These are phyloP conservation scores for Vanrija pseudolonga DNA, from an alignment of 1,284 basidiomycete species.

Conservation along the genomic window DNA sequence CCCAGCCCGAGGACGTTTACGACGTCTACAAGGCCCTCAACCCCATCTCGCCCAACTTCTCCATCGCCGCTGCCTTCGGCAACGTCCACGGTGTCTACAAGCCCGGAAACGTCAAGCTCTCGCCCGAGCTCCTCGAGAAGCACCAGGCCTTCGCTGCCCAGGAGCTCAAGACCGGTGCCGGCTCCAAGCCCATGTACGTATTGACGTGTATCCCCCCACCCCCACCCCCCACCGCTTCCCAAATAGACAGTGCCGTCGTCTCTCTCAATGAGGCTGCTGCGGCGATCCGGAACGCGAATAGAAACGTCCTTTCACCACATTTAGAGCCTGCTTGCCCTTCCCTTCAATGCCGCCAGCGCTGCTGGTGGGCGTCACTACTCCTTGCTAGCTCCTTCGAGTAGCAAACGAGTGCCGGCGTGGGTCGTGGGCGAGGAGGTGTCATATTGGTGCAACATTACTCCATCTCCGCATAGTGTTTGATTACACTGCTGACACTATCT, in stretches of 20 bases:
- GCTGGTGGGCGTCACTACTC: conserved; percentile 16
- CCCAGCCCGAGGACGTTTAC: conserved; percentile 94
- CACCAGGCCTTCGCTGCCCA: conserved; percentile 78
- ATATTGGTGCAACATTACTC: conserved; percentile 40
- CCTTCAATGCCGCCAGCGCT: conserved; percentile 26
- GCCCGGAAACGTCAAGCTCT: conserved; percentile 87
- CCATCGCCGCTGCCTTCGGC: conserved; percentile 86
- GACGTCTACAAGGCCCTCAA: conserved; percentile 83
- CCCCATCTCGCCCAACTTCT: conserved; percentile 89
- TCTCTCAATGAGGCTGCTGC: conserved; percentile 34
- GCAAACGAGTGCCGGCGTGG: conserved; percentile 21
- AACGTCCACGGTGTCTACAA: conserved; percentile 97
- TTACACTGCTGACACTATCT: conserved; percentile 9
- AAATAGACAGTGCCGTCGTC: conserved; percentile 46
- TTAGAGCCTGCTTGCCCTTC: conserved; percentile 47
- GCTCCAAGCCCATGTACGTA: conserved; percentile 65
- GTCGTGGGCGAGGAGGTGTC: conserved; percentile 47
- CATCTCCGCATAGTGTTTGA: neutral
- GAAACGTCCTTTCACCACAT: conserved; percentile 25
- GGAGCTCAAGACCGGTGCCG: conserved; percentile 62
- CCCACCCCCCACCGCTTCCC: conserved; percentile 35
- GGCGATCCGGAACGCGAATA: conserved; percentile 48
- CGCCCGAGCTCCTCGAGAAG: conserved; percentile 85
- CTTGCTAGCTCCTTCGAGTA: conserved; percentile 33
- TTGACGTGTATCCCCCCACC: neutral